phyloP scores from a whole-genome alignment of 106 monocot species.

The Phalaenopsis aphrodite region DNA sequence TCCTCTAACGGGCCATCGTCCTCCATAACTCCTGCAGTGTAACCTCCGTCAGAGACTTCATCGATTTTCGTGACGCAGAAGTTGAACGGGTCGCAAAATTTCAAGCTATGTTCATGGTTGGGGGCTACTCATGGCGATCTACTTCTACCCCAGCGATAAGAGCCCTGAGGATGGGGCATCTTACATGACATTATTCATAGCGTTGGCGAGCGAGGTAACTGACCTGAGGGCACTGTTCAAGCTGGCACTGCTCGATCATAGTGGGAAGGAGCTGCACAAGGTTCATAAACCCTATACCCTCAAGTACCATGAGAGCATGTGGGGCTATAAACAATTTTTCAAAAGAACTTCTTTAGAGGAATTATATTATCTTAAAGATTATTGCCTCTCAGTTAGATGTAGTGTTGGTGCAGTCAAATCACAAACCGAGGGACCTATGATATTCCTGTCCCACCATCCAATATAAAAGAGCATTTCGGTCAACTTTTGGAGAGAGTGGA shows the following conservation, averaged over 20 bases:
- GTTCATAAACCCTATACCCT: constrained; percentile 19
- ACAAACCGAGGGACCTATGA: constrained; percentile 74
- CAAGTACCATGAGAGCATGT: constrained; percentile 19
- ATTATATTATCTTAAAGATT: constrained; percentile 44
- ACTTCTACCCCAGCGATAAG: constrained; percentile 19
- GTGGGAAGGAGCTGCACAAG: constrained; percentile 16
- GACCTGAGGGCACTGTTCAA: constrained; percentile 17
- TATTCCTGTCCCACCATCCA: constrained; percentile 62
- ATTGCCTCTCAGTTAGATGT: constrained; percentile 34
- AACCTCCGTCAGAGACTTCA: constrained; percentile 1
- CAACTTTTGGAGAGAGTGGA: constrained; percentile 50
- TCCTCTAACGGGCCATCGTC: background rate
- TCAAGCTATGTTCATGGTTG: constrained; percentile 17
- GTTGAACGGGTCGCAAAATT: constrained; percentile 20
- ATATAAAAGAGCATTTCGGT: constrained; percentile 70
- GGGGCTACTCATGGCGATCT: constrained; percentile 24
- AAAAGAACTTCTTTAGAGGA: constrained; percentile 21
- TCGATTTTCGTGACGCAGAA: constrained; percentile 14
- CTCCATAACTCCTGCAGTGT: background rate
- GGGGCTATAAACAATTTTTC: constrained; percentile 34
- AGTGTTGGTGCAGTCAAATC: constrained; percentile 47
- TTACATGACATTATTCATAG: constrained; percentile 19
- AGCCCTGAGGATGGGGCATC: constrained; percentile 8
- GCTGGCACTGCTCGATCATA: constrained; percentile 12
- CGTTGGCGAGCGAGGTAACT: constrained; percentile 9